Evolutionary conservation across 129 eudicot genomes (phyloP), one percentile per base, ranked within the genome.

Genomic region (Saussurea involucrata): DNA sequence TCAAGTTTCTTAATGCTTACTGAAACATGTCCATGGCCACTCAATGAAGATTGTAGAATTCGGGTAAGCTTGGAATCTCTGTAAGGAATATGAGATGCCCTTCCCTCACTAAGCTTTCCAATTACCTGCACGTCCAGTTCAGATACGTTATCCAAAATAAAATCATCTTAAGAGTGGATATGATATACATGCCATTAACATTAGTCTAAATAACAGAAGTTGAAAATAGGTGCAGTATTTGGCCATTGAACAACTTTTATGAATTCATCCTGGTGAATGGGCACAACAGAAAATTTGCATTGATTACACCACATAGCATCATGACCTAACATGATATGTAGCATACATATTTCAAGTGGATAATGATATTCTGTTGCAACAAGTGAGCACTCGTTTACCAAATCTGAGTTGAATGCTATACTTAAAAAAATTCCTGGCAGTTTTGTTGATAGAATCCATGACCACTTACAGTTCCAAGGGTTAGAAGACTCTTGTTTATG

Each of bases 21-120:
- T 11, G 99, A 95, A 82, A 95, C 97, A 88, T 92, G 99, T 64
- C 99, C 99, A 76, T 93, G 99, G 34, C 99, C 99, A 76, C 99
- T 87, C 40, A 95, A 91, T 17, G 99, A 95, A 63, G 99, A 95
- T 75, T 95, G 99, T 24, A 95, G 86, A 70, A 95, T 90, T 20
- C 99, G 96, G 34, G 99, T 95, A 76, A 95, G 99, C 77, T 95
- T 95, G 46, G 99, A 95, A 82, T 95, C 99, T 80, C 99, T 85
- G 71, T 88, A 95, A 29, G 99, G 99, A 80, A 95, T 87, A 88
- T 95, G 99, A 65, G 97, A 83, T 68, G 99, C 97, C 87, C 86
- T 95, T 66, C 99, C 99, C 58, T 95, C 99, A 66, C 97, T 95
- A 25, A 95, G 91, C 84, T 95, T 95, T 80, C 97, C 97, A 72